Evolutionary conservation across 345 rosid genomes (phyloP).

Genomic region (Conringia planisiliqua): DNA sequence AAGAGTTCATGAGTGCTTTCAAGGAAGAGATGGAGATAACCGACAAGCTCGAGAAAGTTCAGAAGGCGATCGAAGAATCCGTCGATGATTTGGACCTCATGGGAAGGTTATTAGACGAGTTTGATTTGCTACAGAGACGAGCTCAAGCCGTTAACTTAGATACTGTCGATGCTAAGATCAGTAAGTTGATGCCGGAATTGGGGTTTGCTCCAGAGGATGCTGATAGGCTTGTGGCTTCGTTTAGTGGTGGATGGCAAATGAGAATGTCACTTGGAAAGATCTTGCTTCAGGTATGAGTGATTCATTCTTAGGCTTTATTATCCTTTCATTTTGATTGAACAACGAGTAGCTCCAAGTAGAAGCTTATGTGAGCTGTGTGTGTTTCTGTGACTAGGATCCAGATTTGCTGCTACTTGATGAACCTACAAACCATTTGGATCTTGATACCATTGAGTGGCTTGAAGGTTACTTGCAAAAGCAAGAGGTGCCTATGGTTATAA

Average conservation of each 20-base stretch:
- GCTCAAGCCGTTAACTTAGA: constrained; percentile 78
- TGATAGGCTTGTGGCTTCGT: constrained; percentile 90
- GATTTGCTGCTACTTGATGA: constrained; percentile 93
- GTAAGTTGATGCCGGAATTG: constrained; percentile 90
- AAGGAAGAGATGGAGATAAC: constrained; percentile 86
- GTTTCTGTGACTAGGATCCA: constrained; percentile 58
- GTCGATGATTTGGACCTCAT: constrained; percentile 87
- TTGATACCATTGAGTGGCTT: constrained; percentile 96
- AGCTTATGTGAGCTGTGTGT: constrained; percentile 5
- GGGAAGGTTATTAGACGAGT: constrained; percentile 96
- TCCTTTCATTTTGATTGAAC: not conserved
- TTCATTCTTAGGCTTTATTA: not conserved
- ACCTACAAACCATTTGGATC: constrained; percentile 96
- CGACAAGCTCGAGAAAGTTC: constrained; percentile 67
- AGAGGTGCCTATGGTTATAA: constrained; percentile 94
- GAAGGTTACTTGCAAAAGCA: constrained; percentile 89
- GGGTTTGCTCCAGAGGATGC: constrained; percentile 80
- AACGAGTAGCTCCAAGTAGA: not conserved
- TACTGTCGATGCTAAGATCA: constrained; percentile 70
- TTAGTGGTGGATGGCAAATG: constrained; percentile 99
- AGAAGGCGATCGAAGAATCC: constrained; percentile 70
- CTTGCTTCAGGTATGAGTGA: constrained; percentile 65
- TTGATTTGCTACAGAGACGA: constrained; percentile 79
- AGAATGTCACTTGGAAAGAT: constrained; percentile 98
- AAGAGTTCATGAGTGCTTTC: constrained; percentile 88